A percentile compares a stretch with the other conserved stretches of the same genome.
Evolutionary conservation across 2,329 filamentous ascomycete species (phyloP).

Genomic region (Pyrenophora teres): DNA sequence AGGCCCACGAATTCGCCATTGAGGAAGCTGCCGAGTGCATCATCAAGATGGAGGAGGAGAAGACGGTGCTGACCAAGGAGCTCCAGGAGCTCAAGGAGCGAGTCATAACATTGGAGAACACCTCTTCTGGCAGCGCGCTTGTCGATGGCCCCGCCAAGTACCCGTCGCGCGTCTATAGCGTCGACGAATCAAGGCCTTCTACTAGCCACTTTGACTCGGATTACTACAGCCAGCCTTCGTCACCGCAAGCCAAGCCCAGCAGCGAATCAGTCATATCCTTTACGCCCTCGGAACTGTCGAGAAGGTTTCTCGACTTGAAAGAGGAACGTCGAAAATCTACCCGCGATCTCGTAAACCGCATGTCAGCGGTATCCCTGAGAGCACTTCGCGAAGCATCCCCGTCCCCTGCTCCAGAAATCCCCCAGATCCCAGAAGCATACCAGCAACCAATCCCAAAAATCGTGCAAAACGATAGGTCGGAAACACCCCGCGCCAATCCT

Average conservation of each 20-base stretch:
- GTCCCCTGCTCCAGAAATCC: constrained; percentile 23
- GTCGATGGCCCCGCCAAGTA: constrained; percentile 21
- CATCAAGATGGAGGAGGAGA: constrained; percentile 36
- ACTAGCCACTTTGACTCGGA: constrained; percentile 45
- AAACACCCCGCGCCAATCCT: constrained; percentile 10
- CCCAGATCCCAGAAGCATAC: constrained; percentile 24
- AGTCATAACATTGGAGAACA: constrained; percentile 20
- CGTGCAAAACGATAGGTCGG: constrained; percentile 12
- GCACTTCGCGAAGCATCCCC: constrained; percentile 16
- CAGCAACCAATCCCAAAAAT: constrained; percentile 14
- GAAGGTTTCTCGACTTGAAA: constrained; percentile 36
- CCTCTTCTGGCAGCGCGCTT: constrained; percentile 15
- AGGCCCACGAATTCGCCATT: constrained; percentile 33
- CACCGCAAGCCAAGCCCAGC: constrained; percentile 31
- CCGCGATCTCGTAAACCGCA: constrained; percentile 36
- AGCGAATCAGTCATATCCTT: constrained; percentile 24
- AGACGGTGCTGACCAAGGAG: constrained; percentile 28
- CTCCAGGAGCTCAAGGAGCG: constrained; percentile 29
- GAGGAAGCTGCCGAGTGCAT: constrained; percentile 44
- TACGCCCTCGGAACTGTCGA: constrained; percentile 35
- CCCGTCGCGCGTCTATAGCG: constrained; percentile 36
- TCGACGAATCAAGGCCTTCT: constrained; percentile 44
- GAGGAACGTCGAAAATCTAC: constrained; percentile 31
- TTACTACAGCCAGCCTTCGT: constrained; percentile 45
- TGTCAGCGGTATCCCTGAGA: constrained; percentile 38